These are phyloP conservation scores for Russula sp. DNA, from an alignment of 768 basidiomycete species.

Conservation along the genomic window DNA sequence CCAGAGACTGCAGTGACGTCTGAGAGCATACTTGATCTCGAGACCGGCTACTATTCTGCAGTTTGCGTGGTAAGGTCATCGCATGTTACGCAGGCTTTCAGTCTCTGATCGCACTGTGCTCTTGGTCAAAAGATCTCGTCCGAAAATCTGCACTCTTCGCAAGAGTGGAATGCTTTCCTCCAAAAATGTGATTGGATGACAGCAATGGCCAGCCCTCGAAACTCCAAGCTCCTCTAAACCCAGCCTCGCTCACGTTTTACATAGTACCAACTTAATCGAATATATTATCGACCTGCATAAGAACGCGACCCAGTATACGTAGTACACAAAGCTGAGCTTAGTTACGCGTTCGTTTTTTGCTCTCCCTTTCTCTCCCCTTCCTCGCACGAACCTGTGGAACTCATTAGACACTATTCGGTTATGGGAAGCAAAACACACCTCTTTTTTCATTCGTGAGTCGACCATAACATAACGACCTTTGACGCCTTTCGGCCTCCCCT, in stretches of 20 bases:
- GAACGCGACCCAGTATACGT: background rate
- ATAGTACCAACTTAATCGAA: background rate
- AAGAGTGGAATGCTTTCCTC: constrained; percentile 44
- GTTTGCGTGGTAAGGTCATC: constrained; percentile 46
- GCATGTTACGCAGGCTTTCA: background rate
- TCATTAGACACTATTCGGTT: constrained; percentile 12
- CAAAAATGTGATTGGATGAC: constrained; percentile 38
- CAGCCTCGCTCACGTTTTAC: background rate
- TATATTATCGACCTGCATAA: background rate
- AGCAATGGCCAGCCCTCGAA: constrained; percentile 22
- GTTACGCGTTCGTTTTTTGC: constrained; percentile 49
- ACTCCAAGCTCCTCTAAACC: background rate
- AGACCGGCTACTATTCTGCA: constrained; percentile 45
- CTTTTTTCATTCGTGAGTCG: constrained; percentile 89
- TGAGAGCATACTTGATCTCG: constrained; percentile 51
- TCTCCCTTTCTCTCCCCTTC: constrained; percentile 73
- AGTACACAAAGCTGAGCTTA: constrained; percentile 21
- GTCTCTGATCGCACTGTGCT: constrained; percentile 6
- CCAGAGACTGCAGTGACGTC: constrained; percentile 27
- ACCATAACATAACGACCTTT: constrained; percentile 96
- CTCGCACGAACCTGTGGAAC: constrained; percentile 64
- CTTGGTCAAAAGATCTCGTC: constrained; percentile 43
- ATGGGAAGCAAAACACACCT: constrained; percentile 43
- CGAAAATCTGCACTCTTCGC: constrained; percentile 33
- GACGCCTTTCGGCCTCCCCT: constrained; percentile 92